Base-by-base conservation (phyloP, 2,329 filamentous ascomycete species). In the Xylariaceae sp. region DNA sequence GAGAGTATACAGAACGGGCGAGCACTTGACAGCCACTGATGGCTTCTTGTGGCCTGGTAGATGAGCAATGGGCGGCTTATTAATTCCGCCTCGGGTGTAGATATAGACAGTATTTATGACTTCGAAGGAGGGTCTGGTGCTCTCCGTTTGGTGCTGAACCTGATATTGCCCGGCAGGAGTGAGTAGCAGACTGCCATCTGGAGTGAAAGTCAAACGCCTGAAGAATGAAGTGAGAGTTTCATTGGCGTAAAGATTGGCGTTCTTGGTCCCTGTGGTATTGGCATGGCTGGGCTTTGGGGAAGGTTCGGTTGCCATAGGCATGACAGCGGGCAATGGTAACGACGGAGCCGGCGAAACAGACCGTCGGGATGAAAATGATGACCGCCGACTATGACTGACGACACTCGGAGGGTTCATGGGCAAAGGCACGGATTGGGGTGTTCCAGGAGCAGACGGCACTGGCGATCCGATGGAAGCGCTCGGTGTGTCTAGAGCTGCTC, bases 211-310 rank as follows among this genome's bases (percentile, higher is more conserved):
- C 37, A 98, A 72, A 35, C 93, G 81, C 39, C 93, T 79, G 69
- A 98, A 98, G 68, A 98, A 98, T 0, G 93, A 97, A 0, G 91
- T 96, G 45, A 97, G 78, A 0, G 91, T 96, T 66, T 98, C 93
- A 56, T 96, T 97, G 34, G 89, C 89, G 62, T 98, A 98, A 34
- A 98, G 83, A 53, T 83, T 89, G 32, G 89, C 83, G 55, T 95
- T 96, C 60, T 84, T 88, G 39, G 88, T 78, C 9, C 84, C 84
- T 13, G 84, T 54, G 22, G 78, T 73, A 49, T 63, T 63, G 28
- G 66, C 71, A 22, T 75, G 68, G 43, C 78, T 64, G 2, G 89
- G 82, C 54, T 87, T 89, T 1, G 93, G 94, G 1, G 90, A 95
- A 8, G 89, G 78, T 55, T 91, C 91, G 63, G 91, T 84, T 54